Base-by-base conservation (phyloP, 2,329 filamentous ascomycete genomes). In the Neocucurbitaria cava region DNA sequence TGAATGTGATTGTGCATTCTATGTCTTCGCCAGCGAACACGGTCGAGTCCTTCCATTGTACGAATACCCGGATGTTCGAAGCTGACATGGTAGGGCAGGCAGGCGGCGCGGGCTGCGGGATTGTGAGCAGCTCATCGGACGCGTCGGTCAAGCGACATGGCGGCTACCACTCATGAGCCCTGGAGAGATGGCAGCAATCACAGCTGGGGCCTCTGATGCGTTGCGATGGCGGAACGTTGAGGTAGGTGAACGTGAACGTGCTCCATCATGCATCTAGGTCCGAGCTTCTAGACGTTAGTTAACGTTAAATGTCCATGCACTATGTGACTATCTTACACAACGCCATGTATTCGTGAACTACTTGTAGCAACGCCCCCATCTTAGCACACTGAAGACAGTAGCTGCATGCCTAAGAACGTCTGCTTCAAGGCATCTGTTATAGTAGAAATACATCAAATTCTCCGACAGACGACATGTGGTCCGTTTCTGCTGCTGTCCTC, bases 1-100 rank as follows among this genome's bases (percentile, higher is more conserved):
- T 94, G 80, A 99, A 99, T 46, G 91, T 97, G 76, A 99, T 96
- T 64, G 89, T 92, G 78, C 95, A 98, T 79, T 93, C 91, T 71
- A 98, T 86, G 72, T 96, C 90, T 82, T 99, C 95, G 77, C 95
- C 95, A 52, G 95, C 91, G 79, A 98, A 99, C 69, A 99, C 91
- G 58, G 91, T 93, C 76, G 94, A 88, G 73, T 96, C 91, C 76
- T 92, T 89, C 90, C 94, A 99, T 79, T 89, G 88, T 76, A 99
- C 91, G 76, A 94, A 96, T 77, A 97, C 94, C 76, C 93, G 90
- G 75, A 99, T 92, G 81, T 96, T 94, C 64, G 72, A 75, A 46
- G 64, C 49, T 57, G 61, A 62, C 62, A 65, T 77, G 68, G 64
- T 75, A 64, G 53, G 62, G 66, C 59, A 60, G 57, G 51, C 49